A percentile compares a stretch with the other conserved stretches of the same genome.
Conservation (phyloP, 176 grass and related monocot genomes). For the Carex parvula region DNA sequence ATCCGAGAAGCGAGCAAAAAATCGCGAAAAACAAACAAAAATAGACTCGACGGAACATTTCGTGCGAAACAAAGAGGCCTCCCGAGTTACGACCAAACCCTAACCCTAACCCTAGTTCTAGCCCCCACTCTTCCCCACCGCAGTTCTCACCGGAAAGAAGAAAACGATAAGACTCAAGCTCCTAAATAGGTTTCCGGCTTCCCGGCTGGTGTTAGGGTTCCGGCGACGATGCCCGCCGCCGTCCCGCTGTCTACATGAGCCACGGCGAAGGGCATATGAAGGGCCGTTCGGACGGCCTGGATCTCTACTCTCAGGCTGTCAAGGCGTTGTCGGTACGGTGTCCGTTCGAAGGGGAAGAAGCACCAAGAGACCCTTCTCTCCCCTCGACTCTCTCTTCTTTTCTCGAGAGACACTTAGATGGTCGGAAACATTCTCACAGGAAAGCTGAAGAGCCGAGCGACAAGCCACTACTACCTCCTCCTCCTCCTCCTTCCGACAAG, state of each 20-base stretch:
- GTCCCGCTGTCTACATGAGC: slow-evolving; percentile 41
- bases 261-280: slow-evolving; percentile 33
- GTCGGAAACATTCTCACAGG: slow-evolving; percentile 60
- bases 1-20: slow-evolving; percentile 69
- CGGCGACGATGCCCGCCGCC: slow-evolving; percentile 34
- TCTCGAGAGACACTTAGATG: slow-evolving; percentile 42
- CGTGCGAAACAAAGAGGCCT: slow-evolving; percentile 31
- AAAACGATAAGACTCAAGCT: neutral
- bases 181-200: neutral
- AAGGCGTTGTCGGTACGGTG: slow-evolving; percentile 67
- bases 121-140: slow-evolving; percentile 23
- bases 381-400: slow-evolving; percentile 63
- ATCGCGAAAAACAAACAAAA: slow-evolving; percentile 47
- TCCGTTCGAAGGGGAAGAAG: slow-evolving; percentile 77
- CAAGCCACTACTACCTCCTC: slow-evolving; percentile 16
- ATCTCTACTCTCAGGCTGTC: slow-evolving; percentile 57
- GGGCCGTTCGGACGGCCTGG: slow-evolving; percentile 31
- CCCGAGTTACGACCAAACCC: slow-evolving; percentile 52
- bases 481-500: slow-evolving; percentile 22
- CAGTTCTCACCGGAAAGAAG: slow-evolving; percentile 32
- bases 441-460: slow-evolving; percentile 43
- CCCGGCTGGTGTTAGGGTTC: slow-evolving; percentile 23
- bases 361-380: slow-evolving; percentile 48
- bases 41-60: slow-evolving; percentile 26
- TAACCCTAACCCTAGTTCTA: slow-evolving; percentile 59